phyloP scores from a whole-genome alignment of 2,329 filamentous ascomycete genomes.

The Westerdykella sp. region DNA sequence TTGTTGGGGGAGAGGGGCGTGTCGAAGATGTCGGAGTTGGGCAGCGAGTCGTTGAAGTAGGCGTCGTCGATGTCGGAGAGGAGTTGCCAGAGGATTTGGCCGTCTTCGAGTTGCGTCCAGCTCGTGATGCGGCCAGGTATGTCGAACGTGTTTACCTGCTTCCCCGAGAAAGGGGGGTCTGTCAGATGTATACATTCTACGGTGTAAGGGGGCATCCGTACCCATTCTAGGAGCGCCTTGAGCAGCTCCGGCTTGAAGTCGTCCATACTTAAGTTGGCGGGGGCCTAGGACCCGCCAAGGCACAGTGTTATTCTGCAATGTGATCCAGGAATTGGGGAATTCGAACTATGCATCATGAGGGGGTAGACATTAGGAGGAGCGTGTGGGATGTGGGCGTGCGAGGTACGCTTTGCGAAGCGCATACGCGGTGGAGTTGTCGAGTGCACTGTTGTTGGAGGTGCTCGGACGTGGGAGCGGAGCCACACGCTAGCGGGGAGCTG shows the following conservation, averaged over 20 bases:
- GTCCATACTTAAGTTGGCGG: conserved; percentile 22
- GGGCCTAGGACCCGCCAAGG: conserved; percentile 16
- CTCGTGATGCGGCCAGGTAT: conserved; percentile 31
- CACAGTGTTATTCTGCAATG: conserved; percentile 8
- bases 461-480: conserved; percentile 15
- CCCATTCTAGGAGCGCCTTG: conserved; percentile 37
- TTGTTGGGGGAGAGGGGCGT: conserved; percentile 9
- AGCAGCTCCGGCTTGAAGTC: conserved; percentile 37
- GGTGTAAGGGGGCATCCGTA: conserved; percentile 11
- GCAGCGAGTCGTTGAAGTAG: conserved; percentile 46
- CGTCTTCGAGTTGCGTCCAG: conserved; percentile 43
- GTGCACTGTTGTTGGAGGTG: conserved; percentile 7
- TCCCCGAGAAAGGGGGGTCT: background rate
- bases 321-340: conserved; percentile 9
- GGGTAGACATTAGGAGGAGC: conserved; percentile 7
- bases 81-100: conserved; percentile 44
- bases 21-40: conserved; percentile 38
- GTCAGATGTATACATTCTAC: background rate
- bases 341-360: conserved; percentile 28
- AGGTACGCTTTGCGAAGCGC: background rate
- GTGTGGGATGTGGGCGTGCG: background rate
- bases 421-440: conserved; percentile 3
- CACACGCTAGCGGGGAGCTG: conserved; percentile 10
- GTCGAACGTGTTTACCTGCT: conserved; percentile 43
- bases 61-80: conserved; percentile 43